Evolutionary conservation across 495 filamentous ascomycete species (phyloP).

Genomic region (Xylaria palmicola): DNA sequence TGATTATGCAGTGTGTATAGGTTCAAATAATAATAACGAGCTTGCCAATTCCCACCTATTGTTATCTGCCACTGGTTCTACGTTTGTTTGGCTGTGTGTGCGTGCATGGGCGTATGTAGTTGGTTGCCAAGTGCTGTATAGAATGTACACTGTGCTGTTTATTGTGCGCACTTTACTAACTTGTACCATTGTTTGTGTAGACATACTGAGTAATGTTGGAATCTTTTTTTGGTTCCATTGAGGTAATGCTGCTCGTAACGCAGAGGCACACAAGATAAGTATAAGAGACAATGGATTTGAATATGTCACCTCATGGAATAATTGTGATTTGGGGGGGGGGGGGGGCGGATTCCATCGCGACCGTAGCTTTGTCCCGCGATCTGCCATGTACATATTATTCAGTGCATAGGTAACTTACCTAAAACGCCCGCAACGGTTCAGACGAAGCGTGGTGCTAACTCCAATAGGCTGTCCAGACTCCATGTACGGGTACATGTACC

Average conservation of each 20-base stretch:
- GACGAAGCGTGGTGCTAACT: neutral
- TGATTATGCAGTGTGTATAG: neutral
- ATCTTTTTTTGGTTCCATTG: too few species aligned
- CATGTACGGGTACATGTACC: constrained; percentile 4
- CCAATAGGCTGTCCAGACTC: neutral
- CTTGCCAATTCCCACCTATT: too few species aligned
- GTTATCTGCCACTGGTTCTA: too few species aligned
- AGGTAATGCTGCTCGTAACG: too few species aligned
- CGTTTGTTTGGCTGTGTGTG: too few species aligned
- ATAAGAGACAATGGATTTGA: too few species aligned
- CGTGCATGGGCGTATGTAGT: neutral
- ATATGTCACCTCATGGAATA: too few species aligned
- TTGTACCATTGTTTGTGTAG: neutral
- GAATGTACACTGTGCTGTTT: too few species aligned
- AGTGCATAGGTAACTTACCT: neutral
- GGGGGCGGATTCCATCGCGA: neutral
- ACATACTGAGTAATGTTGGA: neutral
- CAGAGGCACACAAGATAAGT: too few species aligned
- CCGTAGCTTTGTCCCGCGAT: neutral
- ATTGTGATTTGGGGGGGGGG: neutral
- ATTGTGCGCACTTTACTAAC: too few species aligned
- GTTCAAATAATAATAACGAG: neutral
- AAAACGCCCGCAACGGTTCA: neutral
- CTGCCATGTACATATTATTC: too few species aligned
- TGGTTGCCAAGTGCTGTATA: neutral